Percentiles rank a stretch among this genome's conserved stretches.
Conservation (phyloP, 257 asterid genomes). For the Vinca minor region DNA sequence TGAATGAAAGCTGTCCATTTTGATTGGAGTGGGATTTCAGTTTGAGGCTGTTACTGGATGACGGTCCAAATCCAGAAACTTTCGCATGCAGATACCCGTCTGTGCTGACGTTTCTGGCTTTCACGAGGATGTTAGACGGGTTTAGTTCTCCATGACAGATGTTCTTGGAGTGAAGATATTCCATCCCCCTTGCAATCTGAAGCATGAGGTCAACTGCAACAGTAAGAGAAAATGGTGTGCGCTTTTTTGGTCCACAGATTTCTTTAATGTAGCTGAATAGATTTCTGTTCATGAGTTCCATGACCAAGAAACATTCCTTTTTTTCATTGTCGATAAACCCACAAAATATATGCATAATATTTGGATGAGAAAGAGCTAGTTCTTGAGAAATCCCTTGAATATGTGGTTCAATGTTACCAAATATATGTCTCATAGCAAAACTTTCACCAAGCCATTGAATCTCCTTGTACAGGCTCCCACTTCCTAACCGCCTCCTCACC, state of each 20-base stretch:
- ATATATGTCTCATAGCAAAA: conserved; percentile 63
- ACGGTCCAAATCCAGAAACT: conserved; percentile 57
- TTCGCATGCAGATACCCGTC: conserved; percentile 66
- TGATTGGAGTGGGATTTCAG: conserved; percentile 30
- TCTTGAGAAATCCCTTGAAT: conserved; percentile 38
- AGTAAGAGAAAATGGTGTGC: conserved; percentile 61
- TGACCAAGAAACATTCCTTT: conserved; percentile 61
- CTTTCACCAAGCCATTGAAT: conserved; percentile 89
- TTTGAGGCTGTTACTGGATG: conserved; percentile 22
- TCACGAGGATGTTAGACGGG: conserved; percentile 53
- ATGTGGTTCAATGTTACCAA: conserved; percentile 41
- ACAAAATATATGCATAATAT: conserved; percentile 53
- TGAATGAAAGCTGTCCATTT: conserved; percentile 31
- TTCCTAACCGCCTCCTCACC: conserved; percentile 61
- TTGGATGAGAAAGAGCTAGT: conserved; percentile 65
- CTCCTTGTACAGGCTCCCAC: conserved; percentile 66
- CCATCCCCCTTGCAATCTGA: conserved; percentile 95
- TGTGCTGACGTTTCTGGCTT: conserved; percentile 26
- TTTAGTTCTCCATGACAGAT: conserved; percentile 73
- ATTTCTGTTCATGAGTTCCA: conserved; percentile 74
- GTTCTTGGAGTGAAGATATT: conserved; percentile 67
- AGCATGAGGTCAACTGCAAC: conserved; percentile 73
- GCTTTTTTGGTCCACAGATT: conserved; percentile 49
- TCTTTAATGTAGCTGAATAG: conserved; percentile 60
- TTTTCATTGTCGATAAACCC: conserved; percentile 66